These are phyloP conservation scores for Penicillium cataractarum DNA, from an alignment of 495 filamentous ascomycete genomes.

Conservation along the genomic window DNA sequence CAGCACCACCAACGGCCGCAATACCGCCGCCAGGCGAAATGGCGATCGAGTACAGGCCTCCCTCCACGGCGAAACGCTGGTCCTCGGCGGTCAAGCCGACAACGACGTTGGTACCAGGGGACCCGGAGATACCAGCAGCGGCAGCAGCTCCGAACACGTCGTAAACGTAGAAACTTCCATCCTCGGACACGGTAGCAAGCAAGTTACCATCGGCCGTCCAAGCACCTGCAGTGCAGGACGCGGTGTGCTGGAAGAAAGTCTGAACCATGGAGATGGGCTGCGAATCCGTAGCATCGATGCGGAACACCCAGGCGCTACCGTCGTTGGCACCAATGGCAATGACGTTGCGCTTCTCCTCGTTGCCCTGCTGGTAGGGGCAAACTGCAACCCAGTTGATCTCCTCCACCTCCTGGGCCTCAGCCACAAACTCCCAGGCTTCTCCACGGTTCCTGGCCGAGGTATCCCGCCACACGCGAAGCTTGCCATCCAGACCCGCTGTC, in stretches of 20 bases:
- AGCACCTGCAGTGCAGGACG: slow-evolving; percentile 81
- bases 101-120: slow-evolving; percentile 69
- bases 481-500: slow-evolving; percentile 84
- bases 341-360: slow-evolving; percentile 71
- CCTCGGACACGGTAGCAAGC: slow-evolving; percentile 88
- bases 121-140: slow-evolving; percentile 69
- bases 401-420: slow-evolving; percentile 80
- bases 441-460: slow-evolving; percentile 45
- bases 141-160: slow-evolving; percentile 87
- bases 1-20: slow-evolving; percentile 84
- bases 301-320: slow-evolving; percentile 94
- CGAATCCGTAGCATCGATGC: slow-evolving; percentile 66
- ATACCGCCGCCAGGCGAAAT: slow-evolving; percentile 76
- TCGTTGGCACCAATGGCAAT: slow-evolving; percentile 90
- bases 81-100: slow-evolving; percentile 82
- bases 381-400: slow-evolving; percentile 90
- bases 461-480: slow-evolving; percentile 58
- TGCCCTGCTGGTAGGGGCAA: slow-evolving; percentile 65
- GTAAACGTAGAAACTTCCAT: slow-evolving; percentile 87
- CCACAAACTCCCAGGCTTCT: slow-evolving; percentile 63
- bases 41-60: slow-evolving; percentile 84
- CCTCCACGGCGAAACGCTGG: slow-evolving; percentile 88
- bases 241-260: slow-evolving; percentile 88
- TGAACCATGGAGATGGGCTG: slow-evolving; percentile 79
- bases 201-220: slow-evolving; percentile 90